Evolutionary conservation across 2,329 filamentous ascomycete genomes (phyloP).

Genomic region (Alternaria sp.): DNA sequence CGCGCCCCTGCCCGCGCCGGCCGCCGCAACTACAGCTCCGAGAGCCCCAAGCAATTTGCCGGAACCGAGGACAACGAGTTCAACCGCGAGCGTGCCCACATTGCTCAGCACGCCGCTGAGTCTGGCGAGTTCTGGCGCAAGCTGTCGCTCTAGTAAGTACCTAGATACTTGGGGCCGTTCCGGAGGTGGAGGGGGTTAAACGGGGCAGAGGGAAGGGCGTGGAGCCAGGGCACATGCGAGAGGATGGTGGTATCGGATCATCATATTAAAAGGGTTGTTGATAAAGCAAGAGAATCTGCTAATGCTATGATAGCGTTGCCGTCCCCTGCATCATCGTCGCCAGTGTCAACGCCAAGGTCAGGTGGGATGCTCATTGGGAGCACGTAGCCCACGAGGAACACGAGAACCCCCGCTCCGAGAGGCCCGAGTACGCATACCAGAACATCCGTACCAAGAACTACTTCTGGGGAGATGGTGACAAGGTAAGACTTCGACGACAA

Average conservation of each 20-base stretch:
- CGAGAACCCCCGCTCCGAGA: conserved; percentile 77
- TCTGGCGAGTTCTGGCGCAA: conserved; percentile 94
- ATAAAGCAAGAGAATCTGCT: conserved; percentile 9
- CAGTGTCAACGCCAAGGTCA: conserved; percentile 81
- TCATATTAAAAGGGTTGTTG: not conserved
- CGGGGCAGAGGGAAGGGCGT: not conserved
- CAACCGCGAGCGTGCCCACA: conserved; percentile 86
- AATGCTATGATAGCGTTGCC: conserved; percentile 67
- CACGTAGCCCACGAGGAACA: conserved; percentile 77
- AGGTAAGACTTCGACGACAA: conserved; percentile 62
- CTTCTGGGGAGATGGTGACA: conserved; percentile 94
- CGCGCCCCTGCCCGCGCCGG: conserved; percentile 68
- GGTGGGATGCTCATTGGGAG: conserved; percentile 97
- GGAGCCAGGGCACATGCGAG: not conserved
- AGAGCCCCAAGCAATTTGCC: conserved; percentile 61
- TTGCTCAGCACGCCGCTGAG: conserved; percentile 86
- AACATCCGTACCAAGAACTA: conserved; percentile 98
- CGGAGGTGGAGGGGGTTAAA: not conserved
- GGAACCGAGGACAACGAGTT: conserved; percentile 84
- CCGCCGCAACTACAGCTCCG: conserved; percentile 72
- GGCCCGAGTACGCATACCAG: conserved; percentile 92
- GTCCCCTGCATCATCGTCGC: conserved; percentile 75
- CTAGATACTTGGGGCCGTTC: not conserved
- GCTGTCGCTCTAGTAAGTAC: conserved; percentile 88
- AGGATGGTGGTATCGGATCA: not conserved